Conservation (phyloP, 176 grass and related monocot species). For the Microstegium vimineum region DNA sequence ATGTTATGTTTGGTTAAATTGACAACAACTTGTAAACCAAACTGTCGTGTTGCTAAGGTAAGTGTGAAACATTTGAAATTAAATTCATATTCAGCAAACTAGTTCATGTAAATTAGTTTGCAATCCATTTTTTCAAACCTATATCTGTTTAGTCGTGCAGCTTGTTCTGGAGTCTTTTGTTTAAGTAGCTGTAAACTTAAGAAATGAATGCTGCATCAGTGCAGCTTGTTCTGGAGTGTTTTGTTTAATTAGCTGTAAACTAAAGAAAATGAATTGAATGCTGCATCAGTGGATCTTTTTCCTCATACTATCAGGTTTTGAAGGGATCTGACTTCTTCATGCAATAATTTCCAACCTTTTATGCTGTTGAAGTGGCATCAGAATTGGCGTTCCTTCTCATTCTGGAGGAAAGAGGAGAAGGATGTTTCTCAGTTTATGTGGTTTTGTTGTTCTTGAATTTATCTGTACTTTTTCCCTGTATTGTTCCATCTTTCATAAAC, state of each 20-base stretch:
- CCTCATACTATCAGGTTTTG: not conserved
- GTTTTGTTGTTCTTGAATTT: slow-evolving; percentile 7
- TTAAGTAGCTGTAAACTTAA: not conserved
- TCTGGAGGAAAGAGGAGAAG: not conserved
- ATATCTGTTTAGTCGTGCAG: not conserved
- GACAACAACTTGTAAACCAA: not conserved
- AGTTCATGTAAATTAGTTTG: not conserved
- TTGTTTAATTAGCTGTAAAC: not conserved
- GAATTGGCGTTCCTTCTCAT: not conserved
- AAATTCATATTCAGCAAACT: not conserved
- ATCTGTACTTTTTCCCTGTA: not conserved
- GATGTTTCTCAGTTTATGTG: not conserved
- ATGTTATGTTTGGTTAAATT: not conserved
- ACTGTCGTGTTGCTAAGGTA: not conserved
- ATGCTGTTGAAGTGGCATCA: not conserved
- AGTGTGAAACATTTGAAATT: not conserved
- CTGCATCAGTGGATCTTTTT: not conserved
- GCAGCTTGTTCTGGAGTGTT: not conserved
- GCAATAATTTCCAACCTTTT: not conserved
- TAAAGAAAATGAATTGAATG: not conserved
- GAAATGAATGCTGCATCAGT: not conserved
- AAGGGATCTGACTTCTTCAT: not conserved
- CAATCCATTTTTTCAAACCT: not conserved
- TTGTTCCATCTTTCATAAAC: not conserved
- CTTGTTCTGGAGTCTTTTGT: not conserved